These are phyloP conservation scores for Diplosphaera chodatii DNA, from an alignment of 139 green algal species.

Conservation along the genomic window DNA sequence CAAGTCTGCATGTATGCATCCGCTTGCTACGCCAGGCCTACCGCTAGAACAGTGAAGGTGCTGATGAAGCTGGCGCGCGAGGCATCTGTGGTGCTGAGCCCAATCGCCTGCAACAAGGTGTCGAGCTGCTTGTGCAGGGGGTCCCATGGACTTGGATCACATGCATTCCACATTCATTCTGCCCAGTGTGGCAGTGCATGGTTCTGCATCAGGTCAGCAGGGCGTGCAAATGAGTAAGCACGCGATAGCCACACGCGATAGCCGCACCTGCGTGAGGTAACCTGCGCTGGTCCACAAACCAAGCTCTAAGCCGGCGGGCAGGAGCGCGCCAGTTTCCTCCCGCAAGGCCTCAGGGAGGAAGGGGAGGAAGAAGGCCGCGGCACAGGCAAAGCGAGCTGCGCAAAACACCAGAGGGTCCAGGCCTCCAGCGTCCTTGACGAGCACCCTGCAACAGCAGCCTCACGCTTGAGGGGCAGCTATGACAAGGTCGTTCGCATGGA, in stretches of 20 bases:
- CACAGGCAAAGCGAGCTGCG: slow-evolving; percentile 24
- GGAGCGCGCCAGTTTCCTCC: neutral
- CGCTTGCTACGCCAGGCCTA: too few relatives aligned
- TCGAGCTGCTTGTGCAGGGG: too few relatives aligned
- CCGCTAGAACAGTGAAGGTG: slow-evolving; percentile 75
- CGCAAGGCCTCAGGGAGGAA: slow-evolving; percentile 6
- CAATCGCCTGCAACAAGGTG: slow-evolving; percentile 38
- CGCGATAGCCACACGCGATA: too few relatives aligned
- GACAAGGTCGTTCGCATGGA: too few relatives aligned
- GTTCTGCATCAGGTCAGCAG: too few relatives aligned
- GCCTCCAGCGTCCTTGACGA: slow-evolving; percentile 30
- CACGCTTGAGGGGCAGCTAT: too few relatives aligned
- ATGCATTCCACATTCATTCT: too few relatives aligned
- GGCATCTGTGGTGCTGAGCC: slow-evolving; percentile 60
- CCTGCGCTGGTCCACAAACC: slow-evolving; percentile 27
- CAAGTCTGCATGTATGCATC: too few relatives aligned
- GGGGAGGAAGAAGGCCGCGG: slow-evolving; percentile 19
- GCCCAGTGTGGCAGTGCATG: too few relatives aligned
- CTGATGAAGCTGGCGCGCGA: slow-evolving; percentile 62
- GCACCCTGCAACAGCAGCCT: slow-evolving; percentile 13
- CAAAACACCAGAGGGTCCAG: slow-evolving; percentile 30
- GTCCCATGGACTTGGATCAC: too few relatives aligned
- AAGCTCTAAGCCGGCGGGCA: slow-evolving; percentile 22
- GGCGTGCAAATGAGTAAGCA: too few relatives aligned
- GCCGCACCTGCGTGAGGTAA: neutral